phyloP scores from a whole-genome alignment of 1,284 basidiomycete genomes.

The Agroathelia rolfsii region DNA sequence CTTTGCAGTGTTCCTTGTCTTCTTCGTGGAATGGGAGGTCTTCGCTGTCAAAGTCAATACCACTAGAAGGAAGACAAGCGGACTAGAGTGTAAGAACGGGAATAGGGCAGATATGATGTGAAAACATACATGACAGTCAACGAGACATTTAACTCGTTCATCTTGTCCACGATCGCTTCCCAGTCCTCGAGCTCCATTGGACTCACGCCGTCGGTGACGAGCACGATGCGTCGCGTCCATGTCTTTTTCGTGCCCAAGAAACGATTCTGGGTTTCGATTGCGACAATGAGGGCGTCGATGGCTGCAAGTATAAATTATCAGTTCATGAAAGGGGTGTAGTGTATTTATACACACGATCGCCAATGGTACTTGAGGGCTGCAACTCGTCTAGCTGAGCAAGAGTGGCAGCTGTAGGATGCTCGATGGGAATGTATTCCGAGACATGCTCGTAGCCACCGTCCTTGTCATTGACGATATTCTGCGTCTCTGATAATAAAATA shows the following conservation, averaged over 20 bases:
- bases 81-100: constrained; percentile 7
- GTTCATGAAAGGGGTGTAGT: background rate
- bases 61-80: constrained; percentile 8
- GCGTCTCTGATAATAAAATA: no score
- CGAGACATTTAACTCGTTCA: constrained; percentile 47
- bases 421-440: constrained; percentile 69
- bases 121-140: constrained; percentile 57
- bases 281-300: constrained; percentile 81
- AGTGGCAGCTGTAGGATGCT: constrained; percentile 66
- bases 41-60: no score
- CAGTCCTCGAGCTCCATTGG: constrained; percentile 65
- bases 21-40: constrained; percentile 54
- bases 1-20: constrained; percentile 65
- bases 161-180: constrained; percentile 62
- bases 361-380: constrained; percentile 47
- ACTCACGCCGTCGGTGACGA: constrained; percentile 75
- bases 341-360: constrained; percentile 58
- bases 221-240: constrained; percentile 74
- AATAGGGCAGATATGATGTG: no score
- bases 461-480: constrained; percentile 59
- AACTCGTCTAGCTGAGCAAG: constrained; percentile 66
- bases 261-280: constrained; percentile 63
- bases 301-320: constrained; percentile 34
- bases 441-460: constrained; percentile 71
- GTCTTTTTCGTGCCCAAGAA: constrained; percentile 56